A percentile compares a stretch with the other conserved stretches of the same genome.
These are phyloP conservation scores for Spinellus fusiger DNA, from an alignment of 192 early-diverging fungal species.

Conservation along the genomic window DNA sequence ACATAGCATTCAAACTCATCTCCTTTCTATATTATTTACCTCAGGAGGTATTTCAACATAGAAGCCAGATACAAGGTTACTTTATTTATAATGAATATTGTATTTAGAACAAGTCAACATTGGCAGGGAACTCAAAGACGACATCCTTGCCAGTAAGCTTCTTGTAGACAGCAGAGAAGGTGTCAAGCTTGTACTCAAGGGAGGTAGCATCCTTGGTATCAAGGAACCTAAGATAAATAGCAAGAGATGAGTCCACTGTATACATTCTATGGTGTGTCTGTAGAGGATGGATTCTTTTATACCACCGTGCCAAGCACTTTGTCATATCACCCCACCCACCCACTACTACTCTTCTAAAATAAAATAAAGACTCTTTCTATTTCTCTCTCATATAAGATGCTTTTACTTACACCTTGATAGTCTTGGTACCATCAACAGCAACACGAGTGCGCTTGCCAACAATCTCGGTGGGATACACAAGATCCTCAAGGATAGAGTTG, in stretches of 20 bases:
- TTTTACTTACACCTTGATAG: slow-evolving; percentile 76
- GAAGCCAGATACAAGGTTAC: background rate
- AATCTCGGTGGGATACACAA: slow-evolving; percentile 99
- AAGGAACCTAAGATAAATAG: slow-evolving; percentile 43
- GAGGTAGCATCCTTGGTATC: slow-evolving; percentile 98
- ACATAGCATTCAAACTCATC: too few species aligned
- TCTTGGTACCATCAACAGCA: slow-evolving; percentile 88
- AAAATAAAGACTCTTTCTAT: background rate
- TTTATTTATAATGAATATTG: background rate
- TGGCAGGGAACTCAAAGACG: slow-evolving; percentile 91
- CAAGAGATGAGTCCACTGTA: too few species aligned
- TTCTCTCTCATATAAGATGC: background rate
- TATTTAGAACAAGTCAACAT: slow-evolving; percentile 19
- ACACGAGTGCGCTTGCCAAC: slow-evolving; percentile 98
- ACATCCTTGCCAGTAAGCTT: slow-evolving; percentile 97
- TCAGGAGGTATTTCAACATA: too few species aligned
- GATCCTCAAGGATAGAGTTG: slow-evolving; percentile 94
- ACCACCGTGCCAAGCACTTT: too few species aligned
- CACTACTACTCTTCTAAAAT: background rate
- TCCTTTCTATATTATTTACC: too few species aligned
- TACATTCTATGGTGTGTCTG: too few species aligned
- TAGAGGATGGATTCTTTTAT: too few species aligned
- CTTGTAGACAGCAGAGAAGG: slow-evolving; percentile 93
- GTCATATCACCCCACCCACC: too few species aligned
- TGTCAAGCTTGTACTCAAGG: slow-evolving; percentile 98